A percentile compares a stretch with the other conserved stretches of the same genome.
Evolutionary conservation across 2,329 filamentous ascomycete species (phyloP).

Genomic region (Aspergillus fischeri): DNA sequence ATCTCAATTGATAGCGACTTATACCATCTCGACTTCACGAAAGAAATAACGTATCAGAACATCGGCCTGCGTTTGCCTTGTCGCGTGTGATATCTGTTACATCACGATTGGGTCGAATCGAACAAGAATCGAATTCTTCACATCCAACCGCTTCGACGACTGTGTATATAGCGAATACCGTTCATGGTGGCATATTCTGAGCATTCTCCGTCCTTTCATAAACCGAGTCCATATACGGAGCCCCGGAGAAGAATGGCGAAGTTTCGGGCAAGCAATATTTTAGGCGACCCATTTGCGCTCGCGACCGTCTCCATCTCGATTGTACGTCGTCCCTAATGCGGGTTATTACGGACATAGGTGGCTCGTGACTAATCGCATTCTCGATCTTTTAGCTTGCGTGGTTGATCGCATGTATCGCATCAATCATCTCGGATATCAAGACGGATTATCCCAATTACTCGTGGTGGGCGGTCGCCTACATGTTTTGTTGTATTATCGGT

Average conservation of each 20-base stretch:
- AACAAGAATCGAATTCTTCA: background rate
- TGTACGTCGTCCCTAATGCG: conserved; percentile 54
- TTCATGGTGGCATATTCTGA: conserved; percentile 23
- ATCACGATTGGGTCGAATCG: background rate
- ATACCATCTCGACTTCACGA: background rate
- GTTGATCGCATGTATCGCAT: conserved; percentile 86
- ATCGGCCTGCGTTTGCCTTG: background rate
- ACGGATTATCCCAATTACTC: conserved; percentile 72
- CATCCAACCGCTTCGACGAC: conserved; percentile 3
- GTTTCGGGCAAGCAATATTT: conserved; percentile 80
- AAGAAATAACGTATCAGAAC: background rate
- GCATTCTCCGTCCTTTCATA: conserved; percentile 17
- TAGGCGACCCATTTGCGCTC: conserved; percentile 93
- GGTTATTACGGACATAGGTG: background rate
- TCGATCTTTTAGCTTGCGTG: conserved; percentile 69
- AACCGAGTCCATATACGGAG: conserved; percentile 17
- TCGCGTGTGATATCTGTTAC: background rate
- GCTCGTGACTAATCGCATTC: background rate
- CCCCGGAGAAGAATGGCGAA: conserved; percentile 39
- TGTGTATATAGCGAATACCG: conserved; percentile 7
- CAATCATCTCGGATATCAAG: conserved; percentile 65
- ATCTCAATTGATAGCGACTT: background rate
- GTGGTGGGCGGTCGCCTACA: conserved; percentile 89
- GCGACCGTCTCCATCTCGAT: conserved; percentile 88
- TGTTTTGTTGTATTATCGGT: conserved; percentile 75